Base-by-base conservation (phyloP, 345 rosid genomes). In the Dipteronia sinensis region DNA sequence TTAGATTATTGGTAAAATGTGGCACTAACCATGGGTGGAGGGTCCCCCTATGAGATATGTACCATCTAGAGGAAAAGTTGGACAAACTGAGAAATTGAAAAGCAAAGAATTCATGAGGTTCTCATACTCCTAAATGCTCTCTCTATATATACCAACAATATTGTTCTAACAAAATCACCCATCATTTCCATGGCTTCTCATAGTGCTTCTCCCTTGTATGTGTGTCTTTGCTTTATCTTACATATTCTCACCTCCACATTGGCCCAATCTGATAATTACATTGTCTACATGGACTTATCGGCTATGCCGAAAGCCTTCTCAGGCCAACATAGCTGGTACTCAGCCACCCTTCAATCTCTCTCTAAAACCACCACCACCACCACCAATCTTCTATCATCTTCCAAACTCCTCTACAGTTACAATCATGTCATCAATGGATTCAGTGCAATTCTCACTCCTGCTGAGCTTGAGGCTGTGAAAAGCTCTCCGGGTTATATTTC, bases 271-370 rank as follows among this genome's bases (percentile, higher is more conserved):
- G 82, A 88, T 56, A 83, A 75, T 63, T 88, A 84, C 53, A 88
- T 88, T 44, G 77, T 88, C 82, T 72, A 81, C 75, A 88, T 88
- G 90, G 87, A 88, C 87, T 22, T 53, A 15, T 73, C 86, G 25
- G 77, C 82, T 72, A 88, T 86, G 89, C 89, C 90, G 44, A 82
- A 82, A 77, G 81, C 87, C 69, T 86, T 80, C 55, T 51, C 80
- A 23, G 74, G 64, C 46, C 82, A 79, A 61, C 81, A 84, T 3
- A 65, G 51, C 63, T 86, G 90, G 89, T 82, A 84, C 75, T 65
- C 72, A 66, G 79, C 90, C 63, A 84, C 83, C 19, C 81, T 88
- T 74, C 59, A 71, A 8, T 85, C 88, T 34, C 23, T 80, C 9
- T 66, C 67, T 0, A 63, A 17, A 58, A 68, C 27, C 4, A 31